These are phyloP conservation scores for Shiraia bambusicola DNA, from an alignment of 2,329 filamentous ascomycete genomes.

Conservation along the genomic window DNA sequence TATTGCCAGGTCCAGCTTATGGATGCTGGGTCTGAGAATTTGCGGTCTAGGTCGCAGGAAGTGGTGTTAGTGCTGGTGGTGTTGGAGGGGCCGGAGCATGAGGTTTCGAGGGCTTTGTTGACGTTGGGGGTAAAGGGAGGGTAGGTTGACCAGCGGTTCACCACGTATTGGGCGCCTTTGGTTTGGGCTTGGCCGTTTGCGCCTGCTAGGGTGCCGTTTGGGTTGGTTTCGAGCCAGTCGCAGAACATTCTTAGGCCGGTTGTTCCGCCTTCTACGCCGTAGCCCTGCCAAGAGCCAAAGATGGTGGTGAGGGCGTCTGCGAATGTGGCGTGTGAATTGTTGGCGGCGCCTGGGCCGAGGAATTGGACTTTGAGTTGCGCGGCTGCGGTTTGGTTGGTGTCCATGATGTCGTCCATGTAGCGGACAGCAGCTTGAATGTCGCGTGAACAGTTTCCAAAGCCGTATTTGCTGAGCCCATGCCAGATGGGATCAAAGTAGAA, in stretches of 20 bases:
- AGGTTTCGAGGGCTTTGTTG: constrained; percentile 45
- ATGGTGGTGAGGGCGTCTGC: constrained; percentile 46
- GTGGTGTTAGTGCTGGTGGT: constrained; percentile 17
- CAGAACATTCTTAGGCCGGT: constrained; percentile 48
- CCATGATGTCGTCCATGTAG: constrained; percentile 53
- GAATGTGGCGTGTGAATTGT: constrained; percentile 52
- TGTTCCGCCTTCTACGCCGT: constrained; percentile 44
- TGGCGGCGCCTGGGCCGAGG: constrained; percentile 48
- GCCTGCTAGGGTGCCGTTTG: constrained; percentile 33
- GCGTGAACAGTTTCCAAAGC: constrained; percentile 51
- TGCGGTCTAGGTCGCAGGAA: constrained; percentile 44
- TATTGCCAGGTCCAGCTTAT: constrained; percentile 56
- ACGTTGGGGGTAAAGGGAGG: constrained; percentile 41
- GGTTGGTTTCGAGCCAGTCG: constrained; percentile 50
- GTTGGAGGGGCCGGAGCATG: constrained; percentile 42
- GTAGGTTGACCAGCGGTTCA: constrained; percentile 48
- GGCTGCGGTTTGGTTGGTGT: constrained; percentile 32
- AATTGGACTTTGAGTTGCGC: constrained; percentile 51
- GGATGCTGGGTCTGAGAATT: constrained; percentile 37
- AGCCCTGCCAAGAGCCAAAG: constrained; percentile 49
- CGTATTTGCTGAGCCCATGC: constrained; percentile 47
- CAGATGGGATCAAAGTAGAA: constrained; percentile 55
- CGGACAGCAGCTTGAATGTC: constrained; percentile 52
- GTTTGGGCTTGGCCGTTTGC: constrained; percentile 46
- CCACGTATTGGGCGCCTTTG: constrained; percentile 46